Percentiles rank a stretch among this genome's conserved stretches.
Conservation (phyloP, 2,329 filamentous ascomycete genomes). For the Curvularia hawaiiensis region DNA sequence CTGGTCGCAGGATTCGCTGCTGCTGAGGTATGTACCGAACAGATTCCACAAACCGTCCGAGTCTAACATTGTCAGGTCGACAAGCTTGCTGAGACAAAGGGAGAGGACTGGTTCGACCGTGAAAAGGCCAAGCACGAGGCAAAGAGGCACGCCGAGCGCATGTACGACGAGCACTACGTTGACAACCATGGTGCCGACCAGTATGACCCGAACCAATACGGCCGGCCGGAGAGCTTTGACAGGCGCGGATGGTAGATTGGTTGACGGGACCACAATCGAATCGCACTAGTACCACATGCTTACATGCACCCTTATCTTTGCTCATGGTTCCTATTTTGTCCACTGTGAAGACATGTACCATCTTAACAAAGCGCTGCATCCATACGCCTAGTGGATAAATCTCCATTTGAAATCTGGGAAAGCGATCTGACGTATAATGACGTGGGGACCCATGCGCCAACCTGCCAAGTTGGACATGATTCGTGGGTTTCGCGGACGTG, state of each 20-base stretch:
- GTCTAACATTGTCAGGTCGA: conserved; percentile 50
- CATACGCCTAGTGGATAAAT: neutral
- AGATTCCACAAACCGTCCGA: no score
- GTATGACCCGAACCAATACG: conserved; percentile 53
- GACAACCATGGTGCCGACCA: conserved; percentile 48
- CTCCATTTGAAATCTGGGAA: neutral
- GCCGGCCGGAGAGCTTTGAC: conserved; percentile 40
- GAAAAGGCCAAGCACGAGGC: conserved; percentile 56
- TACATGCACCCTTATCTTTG: neutral
- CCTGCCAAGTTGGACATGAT: conserved; percentile 18
- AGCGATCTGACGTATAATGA: conserved; percentile 8
- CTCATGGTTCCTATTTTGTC: neutral
- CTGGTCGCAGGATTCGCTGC: conserved; percentile 72
- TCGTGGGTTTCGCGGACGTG: conserved; percentile 9
- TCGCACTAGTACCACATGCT: conserved; percentile 4
- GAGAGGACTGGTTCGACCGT: conserved; percentile 55
- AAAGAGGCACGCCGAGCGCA: conserved; percentile 49
- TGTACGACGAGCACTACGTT: conserved; percentile 58
- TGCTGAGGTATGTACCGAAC: conserved; percentile 61
- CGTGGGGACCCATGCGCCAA: conserved; percentile 12
- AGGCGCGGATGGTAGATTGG: conserved; percentile 34
- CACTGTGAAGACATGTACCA: neutral
- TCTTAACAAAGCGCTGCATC: neutral
- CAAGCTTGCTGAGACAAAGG: conserved; percentile 68
- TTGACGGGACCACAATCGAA: neutral